Evolutionary conservation across 1,139 yeast genomes (phyloP).

Genomic region (Candida sojae): DNA sequence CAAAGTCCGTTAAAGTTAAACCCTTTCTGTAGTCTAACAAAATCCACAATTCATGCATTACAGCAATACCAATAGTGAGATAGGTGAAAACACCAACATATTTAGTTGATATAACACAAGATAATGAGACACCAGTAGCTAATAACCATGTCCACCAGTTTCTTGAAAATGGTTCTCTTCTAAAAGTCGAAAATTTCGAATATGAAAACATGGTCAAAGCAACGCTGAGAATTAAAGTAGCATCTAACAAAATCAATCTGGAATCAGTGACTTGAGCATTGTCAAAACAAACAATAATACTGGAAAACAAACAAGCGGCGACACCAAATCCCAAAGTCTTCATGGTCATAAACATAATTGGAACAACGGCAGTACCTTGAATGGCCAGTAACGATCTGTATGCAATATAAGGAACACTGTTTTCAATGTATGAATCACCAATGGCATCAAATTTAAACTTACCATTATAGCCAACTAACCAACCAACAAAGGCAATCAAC

Average conservation of each 20-base stretch:
- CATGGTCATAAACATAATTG: slow-evolving; percentile 78
- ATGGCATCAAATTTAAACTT: slow-evolving; percentile 86
- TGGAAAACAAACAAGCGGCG: slow-evolving; percentile 76
- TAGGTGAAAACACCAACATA: slow-evolving; percentile 95
- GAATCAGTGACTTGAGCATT: slow-evolving; percentile 94
- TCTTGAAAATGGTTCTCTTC: slow-evolving; percentile 62
- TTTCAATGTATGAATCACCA: slow-evolving; percentile 75
- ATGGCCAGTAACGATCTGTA: slow-evolving; percentile 81
- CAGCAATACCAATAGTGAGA: slow-evolving; percentile 84
- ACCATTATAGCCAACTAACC: slow-evolving; percentile 87
- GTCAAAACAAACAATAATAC: slow-evolving; percentile 78
- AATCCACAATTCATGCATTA: slow-evolving; percentile 82
- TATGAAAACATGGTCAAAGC: slow-evolving; percentile 79
- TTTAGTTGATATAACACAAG: slow-evolving; percentile 91
- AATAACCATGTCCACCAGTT: slow-evolving; percentile 90
- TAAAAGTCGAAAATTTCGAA: slow-evolving; percentile 74
- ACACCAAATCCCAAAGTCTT: slow-evolving; percentile 81
- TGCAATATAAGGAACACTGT: slow-evolving; percentile 87
- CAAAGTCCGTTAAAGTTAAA: slow-evolving; percentile 56
- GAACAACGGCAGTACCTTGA: slow-evolving; percentile 81
- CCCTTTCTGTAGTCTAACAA: slow-evolving; percentile 75
- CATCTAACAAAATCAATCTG: slow-evolving; percentile 85
- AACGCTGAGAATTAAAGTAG: slow-evolving; percentile 80
- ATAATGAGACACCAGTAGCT: slow-evolving; percentile 79
- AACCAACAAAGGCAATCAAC: slow-evolving; percentile 88